phyloP scores from a whole-genome alignment of 1,284 basidiomycete genomes.

The Wallemia ichthyophaga region DNA sequence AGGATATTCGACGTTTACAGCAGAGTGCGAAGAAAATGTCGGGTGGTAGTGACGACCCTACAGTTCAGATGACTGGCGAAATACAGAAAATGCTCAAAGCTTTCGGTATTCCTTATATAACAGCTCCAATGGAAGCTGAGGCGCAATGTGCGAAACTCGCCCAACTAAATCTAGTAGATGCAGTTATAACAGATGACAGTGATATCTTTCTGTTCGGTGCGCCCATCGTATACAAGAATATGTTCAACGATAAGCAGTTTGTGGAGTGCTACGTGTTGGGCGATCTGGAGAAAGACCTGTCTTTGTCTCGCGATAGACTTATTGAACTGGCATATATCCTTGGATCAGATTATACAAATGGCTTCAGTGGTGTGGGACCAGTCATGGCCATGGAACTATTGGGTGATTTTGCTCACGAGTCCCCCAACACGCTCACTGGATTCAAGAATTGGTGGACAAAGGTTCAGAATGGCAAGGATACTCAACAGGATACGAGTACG shows the following conservation, averaged over 20 bases:
- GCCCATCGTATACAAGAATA: constrained; percentile 78
- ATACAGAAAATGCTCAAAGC: constrained; percentile 48
- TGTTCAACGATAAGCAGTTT: constrained; percentile 97
- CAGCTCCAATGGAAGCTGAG: constrained; percentile 96
- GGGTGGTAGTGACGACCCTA: constrained; percentile 81
- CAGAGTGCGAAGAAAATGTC: constrained; percentile 60
- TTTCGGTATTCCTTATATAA: constrained; percentile 93
- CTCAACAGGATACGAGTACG: constrained; percentile 30
- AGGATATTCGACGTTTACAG: constrained; percentile 56
- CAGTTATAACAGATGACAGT: constrained; percentile 95
- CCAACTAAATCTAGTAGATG: constrained; percentile 58
- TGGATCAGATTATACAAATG: constrained; percentile 93
- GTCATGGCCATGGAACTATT: constrained; percentile 87
- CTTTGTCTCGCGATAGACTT: constrained; percentile 57
- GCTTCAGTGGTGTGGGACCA: constrained; percentile 73
- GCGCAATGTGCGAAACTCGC: constrained; percentile 90
- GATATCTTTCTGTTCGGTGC: constrained; percentile 97
- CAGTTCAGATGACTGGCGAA: constrained; percentile 48
- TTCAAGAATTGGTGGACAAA: constrained; percentile 87
- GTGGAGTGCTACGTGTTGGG: constrained; percentile 74
- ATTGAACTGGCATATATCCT: constrained; percentile 72
- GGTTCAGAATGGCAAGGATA: constrained; percentile 74
- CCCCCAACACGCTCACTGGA: neutral
- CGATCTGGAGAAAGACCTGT: constrained; percentile 65
- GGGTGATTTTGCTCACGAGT: constrained; percentile 50